Conservation (phyloP, 1,139 yeast genomes). For the Suhomyces atakaporum region DNA sequence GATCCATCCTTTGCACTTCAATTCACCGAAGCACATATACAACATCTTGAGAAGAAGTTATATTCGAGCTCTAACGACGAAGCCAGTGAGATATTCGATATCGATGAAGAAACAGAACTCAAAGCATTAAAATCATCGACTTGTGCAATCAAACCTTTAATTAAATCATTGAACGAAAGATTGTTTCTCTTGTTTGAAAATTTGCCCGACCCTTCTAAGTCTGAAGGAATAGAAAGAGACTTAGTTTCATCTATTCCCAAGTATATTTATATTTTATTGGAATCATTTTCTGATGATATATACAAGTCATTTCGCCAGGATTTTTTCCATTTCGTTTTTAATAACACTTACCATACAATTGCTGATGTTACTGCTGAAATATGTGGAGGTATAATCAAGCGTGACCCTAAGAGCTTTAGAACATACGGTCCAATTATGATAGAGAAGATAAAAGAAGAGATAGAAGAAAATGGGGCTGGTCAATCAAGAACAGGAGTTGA, state of each 20-base stretch:
- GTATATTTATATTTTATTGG: constrained; percentile 65
- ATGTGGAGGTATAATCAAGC: constrained; percentile 66
- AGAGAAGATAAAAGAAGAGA: constrained; percentile 63
- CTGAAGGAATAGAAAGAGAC: constrained; percentile 50
- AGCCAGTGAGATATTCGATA: constrained; percentile 17
- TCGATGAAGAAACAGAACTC: constrained; percentile 48
- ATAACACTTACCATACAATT: constrained; percentile 63
- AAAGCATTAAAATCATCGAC: constrained; percentile 75
- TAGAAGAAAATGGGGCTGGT: constrained; percentile 86
- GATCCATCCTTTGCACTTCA: constrained; percentile 67
- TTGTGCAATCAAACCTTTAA: constrained; percentile 64
- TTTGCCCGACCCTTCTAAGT: constrained; percentile 62
- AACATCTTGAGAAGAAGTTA: constrained; percentile 42
- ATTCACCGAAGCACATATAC: constrained; percentile 66
- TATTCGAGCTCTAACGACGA: constrained; percentile 20
- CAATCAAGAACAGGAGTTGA: constrained; percentile 67
- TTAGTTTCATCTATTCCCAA: constrained; percentile 63
- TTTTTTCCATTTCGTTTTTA: constrained; percentile 57
- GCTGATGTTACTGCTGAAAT: constrained; percentile 71
- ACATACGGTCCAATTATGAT: constrained; percentile 48
- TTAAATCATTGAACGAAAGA: constrained; percentile 58
- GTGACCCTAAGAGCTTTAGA: constrained; percentile 55
- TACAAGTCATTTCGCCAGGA: constrained; percentile 55
- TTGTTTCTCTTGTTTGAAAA: constrained; percentile 72
- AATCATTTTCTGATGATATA: constrained; percentile 67